Evolutionary conservation across 2,329 filamentous ascomycete species (phyloP), one percentile per base, ranked within the genome.

Genomic region (Botrytis deweyae): DNA sequence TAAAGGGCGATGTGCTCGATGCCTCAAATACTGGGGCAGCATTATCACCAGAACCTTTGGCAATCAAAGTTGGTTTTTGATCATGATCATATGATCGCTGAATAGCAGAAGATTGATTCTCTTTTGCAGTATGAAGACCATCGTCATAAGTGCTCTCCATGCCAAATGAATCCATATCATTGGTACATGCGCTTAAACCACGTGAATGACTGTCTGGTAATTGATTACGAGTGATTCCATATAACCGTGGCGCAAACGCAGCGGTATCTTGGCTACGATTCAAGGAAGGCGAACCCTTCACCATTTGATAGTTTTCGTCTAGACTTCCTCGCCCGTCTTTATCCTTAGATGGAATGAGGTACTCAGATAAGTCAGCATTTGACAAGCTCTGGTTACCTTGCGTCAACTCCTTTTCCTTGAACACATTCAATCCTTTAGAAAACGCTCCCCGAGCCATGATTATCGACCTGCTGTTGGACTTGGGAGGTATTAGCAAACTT

Each of bases 351-450:
- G 49, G 10, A 16, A 58, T 69, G 5, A 33, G 38, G 22, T 58
- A 33, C 4, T 69, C 25, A 29, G 40, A 69, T 20, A 69, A 20
- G 12, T 69, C 66, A 33, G 49, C 36, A 42, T 58, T 58, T 22
- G 66, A 58, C n/a, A 38, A 42, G 20, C 22, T 29, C 22, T 44
- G 33, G 22, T 52, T 64, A 10, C 25, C 58, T 40, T 58, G 66
- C 9, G n/a, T 46, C 62, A 69, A 69, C n/a, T 65, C 42, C 16
- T 65, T 65, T 29, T 71, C 33, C 40, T 40, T 52, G 29, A 66
- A 66, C 18, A 40, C 20, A 55, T 33, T 33, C 2, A 49, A 61
- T 10, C 69, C 36, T 42, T 52, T 72, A 10, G 46, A 46, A 25
- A 65, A 66, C 7, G 25, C 44, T 12, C 59, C 69, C 10, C 25